Evolutionary conservation across 768 basidiomycete species (phyloP).

Genomic region (Gelatoporia subvermispora): DNA sequence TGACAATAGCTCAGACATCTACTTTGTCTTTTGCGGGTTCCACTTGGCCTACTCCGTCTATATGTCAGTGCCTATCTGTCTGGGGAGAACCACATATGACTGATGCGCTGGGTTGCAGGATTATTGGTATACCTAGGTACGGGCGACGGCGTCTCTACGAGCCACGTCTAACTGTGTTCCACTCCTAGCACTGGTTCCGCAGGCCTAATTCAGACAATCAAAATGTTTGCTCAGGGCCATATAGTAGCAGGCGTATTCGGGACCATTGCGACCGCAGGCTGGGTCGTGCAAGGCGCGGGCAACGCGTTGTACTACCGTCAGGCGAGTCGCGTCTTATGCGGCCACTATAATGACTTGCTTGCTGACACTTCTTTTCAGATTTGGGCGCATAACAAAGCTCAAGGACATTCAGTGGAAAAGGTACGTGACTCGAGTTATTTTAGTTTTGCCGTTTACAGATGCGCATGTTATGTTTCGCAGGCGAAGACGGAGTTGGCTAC

Average conservation of each 20-base stretch:
- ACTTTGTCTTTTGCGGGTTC: slow-evolving; percentile 95
- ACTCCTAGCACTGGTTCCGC: slow-evolving; percentile 79
- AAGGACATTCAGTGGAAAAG: slow-evolving; percentile 87
- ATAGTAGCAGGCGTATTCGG: slow-evolving; percentile 82
- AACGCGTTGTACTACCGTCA: slow-evolving; percentile 75
- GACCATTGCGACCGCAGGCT: slow-evolving; percentile 77
- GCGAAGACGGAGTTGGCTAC: slow-evolving; percentile 79
- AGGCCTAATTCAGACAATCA: slow-evolving; percentile 89
- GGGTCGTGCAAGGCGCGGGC: slow-evolving; percentile 83
- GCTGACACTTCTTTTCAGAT: slow-evolving; percentile 40
- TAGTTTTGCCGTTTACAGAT: not conserved
- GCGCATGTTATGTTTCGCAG: slow-evolving; percentile 31
- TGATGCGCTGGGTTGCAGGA: slow-evolving; percentile 44
- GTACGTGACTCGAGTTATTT: slow-evolving; percentile 26
- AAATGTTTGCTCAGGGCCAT: slow-evolving; percentile 64
- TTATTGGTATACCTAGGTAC: slow-evolving; percentile 88
- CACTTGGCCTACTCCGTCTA: slow-evolving; percentile 91
- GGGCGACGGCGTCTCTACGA: slow-evolving; percentile 12
- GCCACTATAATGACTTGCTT: too few species aligned
- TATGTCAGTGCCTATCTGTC: slow-evolving; percentile 53
- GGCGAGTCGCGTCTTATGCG: slow-evolving; percentile 36
- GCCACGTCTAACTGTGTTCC: not conserved
- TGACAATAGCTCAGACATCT: slow-evolving; percentile 64
- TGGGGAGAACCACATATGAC: not conserved
- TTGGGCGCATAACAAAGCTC: slow-evolving; percentile 72